Base-by-base conservation (phyloP, 202 grass and related monocot species). In the Dendrocalamus latiflorus region DNA sequence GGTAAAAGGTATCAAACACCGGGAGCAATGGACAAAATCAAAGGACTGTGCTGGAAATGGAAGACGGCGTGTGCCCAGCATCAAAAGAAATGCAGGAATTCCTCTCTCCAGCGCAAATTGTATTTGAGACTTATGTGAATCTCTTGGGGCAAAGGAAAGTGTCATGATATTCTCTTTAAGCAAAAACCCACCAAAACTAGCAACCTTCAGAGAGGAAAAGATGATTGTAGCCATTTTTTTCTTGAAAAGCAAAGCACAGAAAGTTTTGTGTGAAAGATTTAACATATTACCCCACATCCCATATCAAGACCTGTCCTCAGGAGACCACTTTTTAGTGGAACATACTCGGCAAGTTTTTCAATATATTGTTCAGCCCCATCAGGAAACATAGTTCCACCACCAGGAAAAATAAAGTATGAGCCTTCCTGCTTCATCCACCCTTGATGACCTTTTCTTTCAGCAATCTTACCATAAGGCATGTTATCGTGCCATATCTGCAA, bases 401-500 rank as follows among this genome's bases (percentile, higher is more conserved):
- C 89, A 55, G 95, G 95, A 75, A 98, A 95, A 69, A 92, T 87
- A 36, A 98, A 98, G 83, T 95, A 83, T 14, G 85, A 84, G 17
- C 89, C 92, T 81, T 95, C 92, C 65, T 87, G 89, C 86, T 91
- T 95, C 95, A 98, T 95, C 93, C 93, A 98, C 17, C 93, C 89
- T 55, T 95, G 93, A 72, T 98, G 95, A 48, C 95, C 95, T 89
- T 98, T 98, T 50, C 95, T 98, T 79, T 93, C 91, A 10, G 93
- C 89, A 81, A 98, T 93, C 87, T 98, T 98, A 83, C 86, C 87
- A 62, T 98, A 98, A 80, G 95, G 92, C 93, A 95, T 98, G 85
- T 95, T 93, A 78, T 85, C 89, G 44, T 95, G 93, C 93, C 95
- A 95, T 88, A 98, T 98, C n/a, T n/a, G n/a, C n/a, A n/a, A n/a